A percentile compares a stretch with the other conserved stretches of the same genome.
Evolutionary conservation across 176 grass and related monocot genomes (phyloP).

Genomic region (Paspalum vaginatum): DNA sequence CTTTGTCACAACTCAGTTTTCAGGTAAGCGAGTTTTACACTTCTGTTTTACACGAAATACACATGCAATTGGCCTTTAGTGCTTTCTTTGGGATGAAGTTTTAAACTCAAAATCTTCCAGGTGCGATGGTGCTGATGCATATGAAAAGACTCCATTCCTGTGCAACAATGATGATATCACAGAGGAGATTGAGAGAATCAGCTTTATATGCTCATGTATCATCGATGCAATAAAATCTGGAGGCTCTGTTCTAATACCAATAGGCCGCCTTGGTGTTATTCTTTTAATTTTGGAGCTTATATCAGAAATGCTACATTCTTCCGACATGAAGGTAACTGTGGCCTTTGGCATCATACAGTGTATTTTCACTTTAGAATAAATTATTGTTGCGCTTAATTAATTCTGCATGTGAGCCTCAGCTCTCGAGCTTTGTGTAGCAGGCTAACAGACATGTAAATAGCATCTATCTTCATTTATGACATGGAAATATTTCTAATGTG

Average conservation of each 20-base stretch:
- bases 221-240: slow-evolving; percentile 67
- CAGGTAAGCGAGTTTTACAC: slow-evolving; percentile 40
- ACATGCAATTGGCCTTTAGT: slow-evolving; percentile 3
- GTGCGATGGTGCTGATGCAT: slow-evolving; percentile 38
- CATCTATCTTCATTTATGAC: slow-evolving; percentile 7
- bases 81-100: slow-evolving; percentile 24
- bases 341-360: neutral
- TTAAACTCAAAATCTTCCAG: slow-evolving; percentile 34
- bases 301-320: slow-evolving; percentile 52
- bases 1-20: slow-evolving; percentile 27
- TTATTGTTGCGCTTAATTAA: neutral
- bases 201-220: slow-evolving; percentile 82
- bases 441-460: neutral
- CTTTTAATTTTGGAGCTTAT: slow-evolving; percentile 78
- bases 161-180: slow-evolving; percentile 67
- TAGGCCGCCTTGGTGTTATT: slow-evolving; percentile 58
- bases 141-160: slow-evolving; percentile 43
- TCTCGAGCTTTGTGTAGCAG: slow-evolving; percentile 3
- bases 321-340: slow-evolving; percentile 61
- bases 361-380: slow-evolving; percentile 4
- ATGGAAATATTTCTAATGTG: slow-evolving; percentile 14
- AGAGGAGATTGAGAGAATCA: slow-evolving; percentile 79
- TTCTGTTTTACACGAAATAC: slow-evolving; percentile 16
- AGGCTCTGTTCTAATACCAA: slow-evolving; percentile 84
- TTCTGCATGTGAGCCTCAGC: slow-evolving; percentile 14